phyloP scores from a whole-genome alignment of 2,329 filamentous ascomycete species.

The Arachnomyces sp. region DNA sequence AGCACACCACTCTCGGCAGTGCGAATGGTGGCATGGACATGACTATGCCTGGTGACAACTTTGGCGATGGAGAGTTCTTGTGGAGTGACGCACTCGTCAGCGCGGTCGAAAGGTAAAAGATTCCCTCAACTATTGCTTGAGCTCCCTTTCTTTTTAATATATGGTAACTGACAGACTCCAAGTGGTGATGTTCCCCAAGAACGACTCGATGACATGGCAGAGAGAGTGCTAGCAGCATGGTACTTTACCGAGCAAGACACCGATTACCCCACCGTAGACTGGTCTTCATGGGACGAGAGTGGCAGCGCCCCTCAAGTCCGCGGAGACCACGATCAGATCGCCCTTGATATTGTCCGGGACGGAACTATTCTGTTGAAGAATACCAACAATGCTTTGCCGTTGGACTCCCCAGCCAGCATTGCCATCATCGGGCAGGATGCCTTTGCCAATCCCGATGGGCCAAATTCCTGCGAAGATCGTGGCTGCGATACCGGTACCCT shows the following conservation, averaged over 20 bases:
- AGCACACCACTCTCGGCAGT: conserved; percentile 34
- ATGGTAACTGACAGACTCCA: conserved; percentile 66
- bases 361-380: conserved; percentile 46
- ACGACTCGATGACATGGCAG: conserved; percentile 16
- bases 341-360: conserved; percentile 37
- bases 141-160: too few species aligned
- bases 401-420: conserved; percentile 40
- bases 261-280: conserved; percentile 36
- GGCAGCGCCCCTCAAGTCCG: conserved; percentile 44
- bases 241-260: conserved; percentile 43
- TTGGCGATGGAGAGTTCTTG: conserved; percentile 16
- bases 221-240: conserved; percentile 39
- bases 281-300: conserved; percentile 39
- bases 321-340: conserved; percentile 33
- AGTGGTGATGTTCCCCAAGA: conserved; percentile 12
- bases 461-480: conserved; percentile 52
- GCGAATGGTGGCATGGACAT: conserved; percentile 40
- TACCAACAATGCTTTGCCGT: conserved; percentile 32
- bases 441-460: conserved; percentile 37
- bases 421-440: conserved; percentile 46
- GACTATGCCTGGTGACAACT: conserved; percentile 35
- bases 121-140: too few species aligned
- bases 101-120: conserved; percentile 27
- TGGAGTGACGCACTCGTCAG: conserved; percentile 33
- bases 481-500: conserved; percentile 61